A percentile compares a stretch with the other conserved stretches of the same genome.
Evolutionary conservation across 352 stramenopile species (phyloP).

Genomic region (Globisporangium mamillatum): DNA sequence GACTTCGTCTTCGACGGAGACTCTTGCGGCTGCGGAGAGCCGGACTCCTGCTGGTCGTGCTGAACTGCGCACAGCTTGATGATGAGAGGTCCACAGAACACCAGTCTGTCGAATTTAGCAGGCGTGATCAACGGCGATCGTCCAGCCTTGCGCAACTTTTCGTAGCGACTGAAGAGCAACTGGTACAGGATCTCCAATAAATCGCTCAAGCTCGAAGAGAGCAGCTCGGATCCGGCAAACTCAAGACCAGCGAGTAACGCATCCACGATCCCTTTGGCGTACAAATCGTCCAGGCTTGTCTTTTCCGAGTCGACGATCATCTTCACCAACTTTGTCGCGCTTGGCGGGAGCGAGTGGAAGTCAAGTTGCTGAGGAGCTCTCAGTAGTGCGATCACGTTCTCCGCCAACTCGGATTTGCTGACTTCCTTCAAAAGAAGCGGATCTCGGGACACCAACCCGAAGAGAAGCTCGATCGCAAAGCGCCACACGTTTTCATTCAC

Average conservation of each 20-base stretch:
- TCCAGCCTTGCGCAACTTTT: slow-evolving; percentile 19
- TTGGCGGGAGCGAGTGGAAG: slow-evolving; percentile 30
- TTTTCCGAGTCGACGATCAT: slow-evolving; percentile 28
- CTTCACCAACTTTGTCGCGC: slow-evolving; percentile 34
- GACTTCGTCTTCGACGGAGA: neutral
- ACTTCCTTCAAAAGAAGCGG: slow-evolving; percentile 24
- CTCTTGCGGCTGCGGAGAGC: slow-evolving; percentile 20
- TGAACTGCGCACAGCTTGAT: slow-evolving; percentile 33
- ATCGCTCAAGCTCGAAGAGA: slow-evolving; percentile 21
- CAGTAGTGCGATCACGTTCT: slow-evolving; percentile 31
- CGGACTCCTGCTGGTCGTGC: neutral
- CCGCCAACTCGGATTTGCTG: slow-evolving; percentile 22
- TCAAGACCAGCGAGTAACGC: slow-evolving; percentile 24
- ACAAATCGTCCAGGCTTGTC: slow-evolving; percentile 23
- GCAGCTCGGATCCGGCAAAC: slow-evolving; percentile 20
- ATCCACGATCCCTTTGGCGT: slow-evolving; percentile 27
- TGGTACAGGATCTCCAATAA: slow-evolving; percentile 33
- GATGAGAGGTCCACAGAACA: slow-evolving; percentile 28
- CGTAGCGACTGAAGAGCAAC: slow-evolving; percentile 37
- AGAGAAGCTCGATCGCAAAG: slow-evolving; percentile 47
- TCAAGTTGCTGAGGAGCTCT: slow-evolving; percentile 21
- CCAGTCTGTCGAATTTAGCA: slow-evolving; percentile 29
- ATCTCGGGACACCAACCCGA: slow-evolving; percentile 38
- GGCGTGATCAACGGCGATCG: slow-evolving; percentile 9
- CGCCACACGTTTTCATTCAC: slow-evolving; percentile 48